A percentile compares a stretch with the other conserved stretches of the same genome.
phyloP scores from a whole-genome alignment of 805 yeast genomes.

The Ogataea parapolymorpha region DNA sequence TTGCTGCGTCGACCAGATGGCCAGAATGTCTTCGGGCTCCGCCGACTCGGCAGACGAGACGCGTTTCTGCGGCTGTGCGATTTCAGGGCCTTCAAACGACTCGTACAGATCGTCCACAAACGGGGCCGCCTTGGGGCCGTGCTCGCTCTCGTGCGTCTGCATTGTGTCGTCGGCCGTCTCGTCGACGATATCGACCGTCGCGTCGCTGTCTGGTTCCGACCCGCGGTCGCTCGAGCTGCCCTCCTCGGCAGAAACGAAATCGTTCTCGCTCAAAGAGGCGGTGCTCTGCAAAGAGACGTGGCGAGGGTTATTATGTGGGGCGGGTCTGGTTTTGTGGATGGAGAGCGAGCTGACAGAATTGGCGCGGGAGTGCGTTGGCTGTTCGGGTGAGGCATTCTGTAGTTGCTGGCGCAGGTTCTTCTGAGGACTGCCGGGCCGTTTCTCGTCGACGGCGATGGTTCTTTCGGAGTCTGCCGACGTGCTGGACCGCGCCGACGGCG shows the following conservation, averaged over 20 bases:
- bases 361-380: neutral
- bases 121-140: slow-evolving; percentile 30
- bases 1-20: slow-evolving; percentile 36
- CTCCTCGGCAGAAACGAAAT: slow-evolving; percentile 33
- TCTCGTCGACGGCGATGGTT: slow-evolving; percentile 26
- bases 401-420: slow-evolving; percentile 12
- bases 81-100: slow-evolving; percentile 31
- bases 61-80: slow-evolving; percentile 8
- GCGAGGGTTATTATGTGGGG: slow-evolving; percentile 10
- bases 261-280: slow-evolving; percentile 30
- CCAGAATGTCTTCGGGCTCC: slow-evolving; percentile 27
- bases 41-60: slow-evolving; percentile 26
- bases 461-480: slow-evolving; percentile 31
- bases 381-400: slow-evolving; percentile 5
- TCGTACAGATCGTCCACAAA: slow-evolving; percentile 43
- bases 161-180: slow-evolving; percentile 11
- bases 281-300: slow-evolving; percentile 25
- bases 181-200: slow-evolving; percentile 11
- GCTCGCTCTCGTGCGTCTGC: slow-evolving; percentile 4
- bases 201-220: slow-evolving; percentile 8
- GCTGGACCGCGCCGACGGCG: slow-evolving; percentile 20
- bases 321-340: slow-evolving; percentile 11
- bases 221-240: slow-evolving; percentile 17
- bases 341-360: slow-evolving; percentile 15
- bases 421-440: slow-evolving; percentile 18